Evolutionary conservation across 495 filamentous ascomycete genomes (phyloP).

Genomic region (Aspergillus steynii): DNA sequence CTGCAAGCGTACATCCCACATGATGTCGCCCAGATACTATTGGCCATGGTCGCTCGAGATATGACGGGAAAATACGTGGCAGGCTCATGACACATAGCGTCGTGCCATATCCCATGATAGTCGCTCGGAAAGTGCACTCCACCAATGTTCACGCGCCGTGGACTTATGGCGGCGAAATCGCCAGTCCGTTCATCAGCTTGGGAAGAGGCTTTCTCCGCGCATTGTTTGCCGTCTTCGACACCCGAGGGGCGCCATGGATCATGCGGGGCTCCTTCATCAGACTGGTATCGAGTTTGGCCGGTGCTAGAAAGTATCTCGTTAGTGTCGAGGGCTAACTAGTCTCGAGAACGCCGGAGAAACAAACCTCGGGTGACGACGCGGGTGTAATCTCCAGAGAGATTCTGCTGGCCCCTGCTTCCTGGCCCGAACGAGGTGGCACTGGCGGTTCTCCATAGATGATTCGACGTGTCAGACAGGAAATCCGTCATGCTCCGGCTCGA

Average conservation of each 20-base stretch:
- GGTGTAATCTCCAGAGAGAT: slow-evolving; percentile 66
- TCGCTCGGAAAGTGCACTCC: slow-evolving; percentile 17
- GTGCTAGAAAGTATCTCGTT: slow-evolving; percentile 50
- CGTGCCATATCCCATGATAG: slow-evolving; percentile 13
- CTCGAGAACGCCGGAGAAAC: slow-evolving; percentile 17
- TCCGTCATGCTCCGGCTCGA: slow-evolving; percentile 54
- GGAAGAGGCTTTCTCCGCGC: slow-evolving; percentile 73
- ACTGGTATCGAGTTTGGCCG: slow-evolving; percentile 78
- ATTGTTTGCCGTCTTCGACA: slow-evolving; percentile 58
- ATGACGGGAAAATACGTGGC: slow-evolving; percentile 17
- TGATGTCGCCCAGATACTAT: slow-evolving; percentile 9
- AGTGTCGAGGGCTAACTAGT: slow-evolving; percentile 14
- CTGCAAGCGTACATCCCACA: slow-evolving; percentile 9
- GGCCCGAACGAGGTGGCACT: slow-evolving; percentile 70
- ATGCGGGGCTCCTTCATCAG: slow-evolving; percentile 87
- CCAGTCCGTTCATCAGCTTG: slow-evolving; percentile 61
- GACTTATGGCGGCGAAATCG: slow-evolving; percentile 44
- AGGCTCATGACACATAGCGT: slow-evolving; percentile 7
- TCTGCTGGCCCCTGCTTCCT: slow-evolving; percentile 55
- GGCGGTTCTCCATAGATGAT: slow-evolving; percentile 92
- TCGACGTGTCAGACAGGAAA: slow-evolving; percentile 81
- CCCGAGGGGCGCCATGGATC: slow-evolving; percentile 70
- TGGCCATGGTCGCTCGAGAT: background rate
- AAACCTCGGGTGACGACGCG: slow-evolving; percentile 59
- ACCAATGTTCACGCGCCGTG: slow-evolving; percentile 14